Conservation (phyloP, 495 filamentous ascomycete genomes). For the Aspergillus leporis region DNA sequence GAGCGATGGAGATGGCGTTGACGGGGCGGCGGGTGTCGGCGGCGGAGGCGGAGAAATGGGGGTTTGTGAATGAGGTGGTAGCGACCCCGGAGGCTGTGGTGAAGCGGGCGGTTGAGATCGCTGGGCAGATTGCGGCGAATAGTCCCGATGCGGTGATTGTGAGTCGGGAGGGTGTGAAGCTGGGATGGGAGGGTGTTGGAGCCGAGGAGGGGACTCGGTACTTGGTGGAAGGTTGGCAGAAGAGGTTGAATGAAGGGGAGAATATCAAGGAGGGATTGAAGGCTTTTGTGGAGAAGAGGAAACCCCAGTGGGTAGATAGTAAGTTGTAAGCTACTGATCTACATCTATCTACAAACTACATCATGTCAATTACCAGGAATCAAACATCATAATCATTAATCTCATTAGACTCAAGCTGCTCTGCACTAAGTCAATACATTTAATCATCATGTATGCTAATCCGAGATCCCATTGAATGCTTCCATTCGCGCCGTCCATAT, state of each 20-base stretch:
- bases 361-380: not conserved
- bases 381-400: not conserved
- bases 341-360: too few relatives aligned
- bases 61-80: slow-evolving; percentile 69
- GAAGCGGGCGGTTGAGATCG: slow-evolving; percentile 54
- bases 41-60: slow-evolving; percentile 64
- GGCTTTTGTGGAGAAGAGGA: slow-evolving; percentile 82
- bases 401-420: not conserved
- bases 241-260: slow-evolving; percentile 64
- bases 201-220: slow-evolving; percentile 64
- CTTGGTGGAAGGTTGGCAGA: slow-evolving; percentile 59
- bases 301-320: slow-evolving; percentile 72
- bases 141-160: slow-evolving; percentile 77
- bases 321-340: slow-evolving; percentile 69
- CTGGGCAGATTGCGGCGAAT: slow-evolving; percentile 46
- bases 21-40: slow-evolving; percentile 62
- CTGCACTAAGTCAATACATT: not conserved
- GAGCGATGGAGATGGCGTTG: slow-evolving; percentile 75
- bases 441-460: not conserved
- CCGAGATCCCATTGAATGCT: slow-evolving; percentile 5
- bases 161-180: slow-evolving; percentile 65
- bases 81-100: slow-evolving; percentile 49
- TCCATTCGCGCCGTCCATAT: slow-evolving; percentile 1
- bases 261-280: slow-evolving; percentile 79
- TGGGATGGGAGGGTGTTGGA: slow-evolving; percentile 69